Conservation (phyloP, 345 rosid genomes). For the sweet orange (Citrus sinensis) region DVS_A1.0 CM039161.1:18285001-18285500, state of each 20-base stretch:
- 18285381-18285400: no score
- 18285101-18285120: slow-evolving; percentile 64
- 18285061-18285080: slow-evolving; percentile 91
- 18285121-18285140: slow-evolving; percentile 54
- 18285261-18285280: neutral
- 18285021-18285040: slow-evolving; percentile 90
- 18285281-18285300: neutral
- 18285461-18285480: no score
- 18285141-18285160: slow-evolving; percentile 23
- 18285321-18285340: neutral
- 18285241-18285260: no score
- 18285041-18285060: slow-evolving; percentile 93
- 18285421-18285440: no score
- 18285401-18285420: no score
- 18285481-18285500: no score
- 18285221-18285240: slow-evolving; percentile 12
- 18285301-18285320: neutral
- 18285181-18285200: slow-evolving; percentile 61
- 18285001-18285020: slow-evolving; percentile 68
- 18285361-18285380: no score
- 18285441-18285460: no score
- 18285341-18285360: neutral
- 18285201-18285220: slow-evolving; percentile 78
- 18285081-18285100: slow-evolving; percentile 65
- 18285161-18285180: slow-evolving; percentile 66